These are phyloP conservation scores for Juncus effusus DNA, from an alignment of 176 grass and related monocot genomes.

Conservation along the genomic window DNA sequence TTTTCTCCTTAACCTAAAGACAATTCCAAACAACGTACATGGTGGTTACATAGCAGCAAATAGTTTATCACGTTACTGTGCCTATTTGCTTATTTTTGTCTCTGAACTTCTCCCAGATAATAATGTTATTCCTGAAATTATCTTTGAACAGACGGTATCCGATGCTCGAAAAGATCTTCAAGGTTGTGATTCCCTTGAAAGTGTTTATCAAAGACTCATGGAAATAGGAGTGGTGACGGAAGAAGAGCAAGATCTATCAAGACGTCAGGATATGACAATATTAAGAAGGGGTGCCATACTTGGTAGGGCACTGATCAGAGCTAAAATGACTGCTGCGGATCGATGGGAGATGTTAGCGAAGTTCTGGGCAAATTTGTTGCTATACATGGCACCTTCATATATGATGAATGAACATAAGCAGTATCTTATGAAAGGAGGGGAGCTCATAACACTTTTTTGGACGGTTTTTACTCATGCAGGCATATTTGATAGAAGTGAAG, in stretches of 20 bases:
- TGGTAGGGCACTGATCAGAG: no score
- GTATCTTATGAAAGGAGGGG: not conserved
- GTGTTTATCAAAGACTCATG: not conserved
- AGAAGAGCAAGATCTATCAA: rapidly evolving
- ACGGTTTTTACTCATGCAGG: not conserved
- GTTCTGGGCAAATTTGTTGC: slow-evolving; percentile 1
- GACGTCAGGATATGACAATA: no score
- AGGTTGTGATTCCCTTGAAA: slow-evolving; percentile 7
- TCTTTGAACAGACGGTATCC: slow-evolving; percentile 14
- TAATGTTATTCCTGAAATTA: not conserved
- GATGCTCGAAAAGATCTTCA: slow-evolving; percentile 16
- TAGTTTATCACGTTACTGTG: slow-evolving; percentile 45
- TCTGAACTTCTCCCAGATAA: slow-evolving; percentile 37
- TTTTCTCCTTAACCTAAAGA: not conserved
- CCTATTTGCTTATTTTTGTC: slow-evolving; percentile 32
- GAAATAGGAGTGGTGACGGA: not conserved
- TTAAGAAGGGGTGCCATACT: no score
- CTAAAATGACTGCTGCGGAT: no score
- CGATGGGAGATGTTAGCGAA: not conserved
- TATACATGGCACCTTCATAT: not conserved
- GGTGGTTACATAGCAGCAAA: slow-evolving; percentile 13
- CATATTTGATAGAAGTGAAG: not conserved
- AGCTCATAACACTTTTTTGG: slow-evolving; percentile 12
- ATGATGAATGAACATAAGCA: not conserved
- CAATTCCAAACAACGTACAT: rapidly evolving